Base-by-base conservation (phyloP, 164 flowering plant genomes). In the Echeveria elegans region DNA sequence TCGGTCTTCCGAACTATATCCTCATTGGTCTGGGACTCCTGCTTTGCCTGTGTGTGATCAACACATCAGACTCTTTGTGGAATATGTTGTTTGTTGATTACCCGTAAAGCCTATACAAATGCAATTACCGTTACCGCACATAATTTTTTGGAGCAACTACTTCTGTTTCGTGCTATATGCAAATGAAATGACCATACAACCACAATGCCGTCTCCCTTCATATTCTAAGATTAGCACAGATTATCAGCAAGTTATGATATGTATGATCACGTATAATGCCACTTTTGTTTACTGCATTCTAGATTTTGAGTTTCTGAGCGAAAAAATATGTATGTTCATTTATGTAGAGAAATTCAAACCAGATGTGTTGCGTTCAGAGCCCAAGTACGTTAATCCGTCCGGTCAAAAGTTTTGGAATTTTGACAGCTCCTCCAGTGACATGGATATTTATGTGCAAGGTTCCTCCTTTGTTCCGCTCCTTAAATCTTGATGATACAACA, bases 321-420 rank as follows among this genome's bases (percentile, higher is more conserved):
- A 31, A 60, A 9, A 15, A 6, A 34, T 71, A n/a, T 5, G 10
- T 56, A 0, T 56, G 32, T 56, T 28, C 34, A 28, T 56, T 28
- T 28, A 11, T 56, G 18, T 29, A 71, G 69, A 45, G 65, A 63
- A 66, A 47, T 64, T 59, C 7, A 48, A 60, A 36, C 63, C 67
- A 21, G 67, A 48, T 70, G 72, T 61, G 21, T 63, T 48, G 15
- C 67, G 76, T 38, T 66, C 70, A 21, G 70, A 70, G 28, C 70
- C 76, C n/a, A 28, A 62, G 9, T 53, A 69, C 31, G 47, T 43
- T 45, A 72, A 70, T 56, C 47, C 11, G 14, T 36, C 26, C 14
- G 76, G 72, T 53, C 70, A 58, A 62, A 73, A 66, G 64, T 56
- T 73, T 63, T 73, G 76, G 76, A 73, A 50, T 50, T 63, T 66